These are phyloP conservation scores for Mycena sanguinolenta DNA, from an alignment of 768 basidiomycete genomes.

Conservation along the genomic window DNA sequence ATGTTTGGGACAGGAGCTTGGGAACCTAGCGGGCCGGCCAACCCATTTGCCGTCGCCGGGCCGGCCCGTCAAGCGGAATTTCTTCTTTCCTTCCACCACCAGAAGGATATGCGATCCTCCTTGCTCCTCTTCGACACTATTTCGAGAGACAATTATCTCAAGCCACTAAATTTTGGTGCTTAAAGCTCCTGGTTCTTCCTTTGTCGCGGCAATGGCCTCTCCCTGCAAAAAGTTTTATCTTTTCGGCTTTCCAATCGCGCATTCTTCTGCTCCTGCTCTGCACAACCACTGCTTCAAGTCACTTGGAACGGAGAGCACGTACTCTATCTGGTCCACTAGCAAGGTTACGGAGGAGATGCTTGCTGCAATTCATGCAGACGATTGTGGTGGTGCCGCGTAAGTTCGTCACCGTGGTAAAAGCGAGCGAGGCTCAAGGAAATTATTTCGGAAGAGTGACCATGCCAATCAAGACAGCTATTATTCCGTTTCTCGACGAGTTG, in stretches of 20 bases:
- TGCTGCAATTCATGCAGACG: conserved; percentile 37
- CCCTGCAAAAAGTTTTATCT: conserved; percentile 39
- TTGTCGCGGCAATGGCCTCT: conserved; percentile 1
- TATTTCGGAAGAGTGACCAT: conserved; percentile 47
- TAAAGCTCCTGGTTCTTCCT: neutral
- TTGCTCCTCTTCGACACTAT: too few relatives aligned
- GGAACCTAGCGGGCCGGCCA: too few relatives aligned
- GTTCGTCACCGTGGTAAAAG: conserved; percentile 13
- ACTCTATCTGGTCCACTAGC: conserved; percentile 49
- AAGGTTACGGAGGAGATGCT: conserved; percentile 48
- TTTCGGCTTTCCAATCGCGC: conserved; percentile 53
- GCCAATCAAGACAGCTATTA: conserved; percentile 51
- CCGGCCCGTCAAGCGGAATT: too few relatives aligned
- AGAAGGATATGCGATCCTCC: too few relatives aligned
- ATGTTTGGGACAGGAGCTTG: too few relatives aligned
- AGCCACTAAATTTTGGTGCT: neutral
- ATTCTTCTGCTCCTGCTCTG: conserved; percentile 48
- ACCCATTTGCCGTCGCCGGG: too few relatives aligned
- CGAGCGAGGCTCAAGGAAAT: neutral
- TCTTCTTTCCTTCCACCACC: too few relatives aligned
- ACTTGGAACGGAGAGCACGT: conserved; percentile 43
- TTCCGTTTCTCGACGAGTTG: conserved; percentile 49
- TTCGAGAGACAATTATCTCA: too few relatives aligned
- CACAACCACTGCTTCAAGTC: conserved; percentile 48
- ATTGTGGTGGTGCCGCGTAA: conserved; percentile 52